These are phyloP conservation scores for Suillus subalutaceus DNA, from an alignment of 768 basidiomycete species.

Conservation along the genomic window DNA sequence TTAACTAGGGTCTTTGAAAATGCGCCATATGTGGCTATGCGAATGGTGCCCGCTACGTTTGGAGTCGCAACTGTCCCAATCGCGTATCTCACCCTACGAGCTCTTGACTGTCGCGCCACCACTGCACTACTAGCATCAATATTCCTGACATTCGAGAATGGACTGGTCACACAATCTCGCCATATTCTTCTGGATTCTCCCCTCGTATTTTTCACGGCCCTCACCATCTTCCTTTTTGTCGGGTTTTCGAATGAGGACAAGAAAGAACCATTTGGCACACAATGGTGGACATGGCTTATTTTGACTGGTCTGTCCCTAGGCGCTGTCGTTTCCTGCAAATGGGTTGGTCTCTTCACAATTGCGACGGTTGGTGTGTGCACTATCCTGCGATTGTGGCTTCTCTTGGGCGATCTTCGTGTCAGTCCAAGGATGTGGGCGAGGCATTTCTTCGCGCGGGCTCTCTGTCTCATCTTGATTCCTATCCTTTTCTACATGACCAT, in stretches of 20 bases:
- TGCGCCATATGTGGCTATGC: constrained; percentile 97
- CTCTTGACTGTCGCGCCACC: constrained; percentile 88
- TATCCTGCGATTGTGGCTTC: constrained; percentile 82
- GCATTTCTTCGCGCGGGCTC: constrained; percentile 87
- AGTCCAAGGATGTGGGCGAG: constrained; percentile 72
- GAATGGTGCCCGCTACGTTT: constrained; percentile 87
- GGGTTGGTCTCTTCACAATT: constrained; percentile 98
- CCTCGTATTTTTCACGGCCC: constrained; percentile 96
- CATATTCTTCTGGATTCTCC: constrained; percentile 98
- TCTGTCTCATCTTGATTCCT: constrained; percentile 89
- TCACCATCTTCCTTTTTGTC: constrained; percentile 84
- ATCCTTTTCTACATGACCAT: constrained; percentile 92
- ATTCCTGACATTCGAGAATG: constrained; percentile 97
- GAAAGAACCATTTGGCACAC: constrained; percentile 75
- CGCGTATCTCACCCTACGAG: constrained; percentile 91
- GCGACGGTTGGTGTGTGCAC: constrained; percentile 91
- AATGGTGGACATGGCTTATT: constrained; percentile 93
- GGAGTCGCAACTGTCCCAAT: constrained; percentile 90
- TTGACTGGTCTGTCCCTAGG: constrained; percentile 90
- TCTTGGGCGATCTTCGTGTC: constrained; percentile 86
- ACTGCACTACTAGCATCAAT: constrained; percentile 90
- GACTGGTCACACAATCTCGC: constrained; percentile 91
- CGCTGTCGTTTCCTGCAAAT: constrained; percentile 92
- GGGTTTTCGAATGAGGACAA: constrained; percentile 93
- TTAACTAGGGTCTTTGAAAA: constrained; percentile 70